phyloP scores from a whole-genome alignment of 768 basidiomycete species.

The Kwoniella sp. region DNA sequence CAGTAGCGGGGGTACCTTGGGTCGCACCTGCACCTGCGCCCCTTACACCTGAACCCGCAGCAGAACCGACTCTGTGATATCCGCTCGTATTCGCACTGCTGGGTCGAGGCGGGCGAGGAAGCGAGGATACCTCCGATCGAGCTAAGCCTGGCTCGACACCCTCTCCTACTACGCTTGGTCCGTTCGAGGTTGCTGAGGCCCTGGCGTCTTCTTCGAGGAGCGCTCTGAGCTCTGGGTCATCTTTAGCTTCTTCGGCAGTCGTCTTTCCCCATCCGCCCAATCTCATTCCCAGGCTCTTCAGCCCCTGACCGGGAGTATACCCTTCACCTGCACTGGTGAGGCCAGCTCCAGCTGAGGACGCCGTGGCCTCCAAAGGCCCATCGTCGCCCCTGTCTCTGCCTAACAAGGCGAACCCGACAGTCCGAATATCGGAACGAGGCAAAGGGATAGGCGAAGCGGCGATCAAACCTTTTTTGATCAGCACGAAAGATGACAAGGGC shows the following conservation, averaged over 20 bases:
- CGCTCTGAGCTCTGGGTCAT: slow-evolving; percentile 36
- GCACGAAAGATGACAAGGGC: slow-evolving; percentile 65
- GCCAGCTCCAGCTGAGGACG: slow-evolving; percentile 24
- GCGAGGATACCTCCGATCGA: neutral
- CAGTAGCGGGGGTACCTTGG: neutral
- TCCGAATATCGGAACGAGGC: slow-evolving; percentile 72
- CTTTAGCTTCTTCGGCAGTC: slow-evolving; percentile 22
- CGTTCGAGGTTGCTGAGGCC: neutral
- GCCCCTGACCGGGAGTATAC: slow-evolving; percentile 14
- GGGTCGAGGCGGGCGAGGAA: neutral
- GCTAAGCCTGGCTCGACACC: neutral
- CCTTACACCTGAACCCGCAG: neutral
- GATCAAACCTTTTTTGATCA: slow-evolving; percentile 60
- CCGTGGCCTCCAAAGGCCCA: slow-evolving; percentile 53
- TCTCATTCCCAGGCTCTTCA: slow-evolving; percentile 31
- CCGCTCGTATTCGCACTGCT: slow-evolving; percentile 14
- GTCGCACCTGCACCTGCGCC: slow-evolving; percentile 1
- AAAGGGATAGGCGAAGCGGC: slow-evolving; percentile 70
- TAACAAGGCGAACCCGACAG: slow-evolving; percentile 82
- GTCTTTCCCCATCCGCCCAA: slow-evolving; percentile 36
- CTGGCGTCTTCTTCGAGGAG: slow-evolving; percentile 28
- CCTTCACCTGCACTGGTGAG: neutral
- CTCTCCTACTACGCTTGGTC: neutral
- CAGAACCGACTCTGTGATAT: slow-evolving; percentile 34
- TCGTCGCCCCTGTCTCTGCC: slow-evolving; percentile 70